Base-by-base conservation (phyloP, 1,284 basidiomycete genomes). In the Pterula multifida region DNA sequence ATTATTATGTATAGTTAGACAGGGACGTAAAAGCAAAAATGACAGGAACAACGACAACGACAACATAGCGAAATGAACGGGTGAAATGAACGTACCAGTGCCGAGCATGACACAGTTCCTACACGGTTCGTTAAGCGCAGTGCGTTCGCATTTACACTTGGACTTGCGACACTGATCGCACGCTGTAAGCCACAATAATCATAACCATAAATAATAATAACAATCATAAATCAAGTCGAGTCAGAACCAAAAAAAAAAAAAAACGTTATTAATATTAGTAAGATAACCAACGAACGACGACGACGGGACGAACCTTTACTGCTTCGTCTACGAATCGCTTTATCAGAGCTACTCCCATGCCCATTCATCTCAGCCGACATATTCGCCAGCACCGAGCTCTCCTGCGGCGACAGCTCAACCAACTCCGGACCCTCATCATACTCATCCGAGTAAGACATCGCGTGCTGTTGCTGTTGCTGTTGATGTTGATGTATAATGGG, bases 141-240 rank as follows among this genome's bases (percentile, higher is more conserved):
- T 57, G 42, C 81, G 73, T 61, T 84, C 80, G 65, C 84, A 86
- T 63, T 85, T 85, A 70, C 81, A 85, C 63, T 87, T 87, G 48
- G 75, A 77, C 63, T 85, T 89, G 52, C 86, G 76, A 63, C 87
- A 90, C 61, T 88, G 85, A 65, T 86, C 81, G 64, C 85, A 88
- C 26, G 81, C 84, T 81, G 50, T 42, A 17, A 42, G 9, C 9
- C 39, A n/a, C 32, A 22, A n/a, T 42, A 22, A 26, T 17, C 26
- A 47, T n/a, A n/a, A n/a, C n/a, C n/a, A n/a, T n/a, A n/a, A n/a
- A n/a, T n/a, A n/a, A n/a, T n/a, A n/a, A n/a, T n/a, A n/a, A n/a
- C n/a, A n/a, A n/a, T n/a, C n/a, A n/a, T n/a, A n/a, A n/a, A n/a
- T n/a, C n/a, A n/a, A n/a, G n/a, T 53, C 36, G 45, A 58, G 47